Percentiles rank a stretch among this genome's conserved stretches.
phyloP scores from a whole-genome alignment of 2,329 filamentous ascomycete genomes.

The Thermothelomyces thermophilus region DNA sequence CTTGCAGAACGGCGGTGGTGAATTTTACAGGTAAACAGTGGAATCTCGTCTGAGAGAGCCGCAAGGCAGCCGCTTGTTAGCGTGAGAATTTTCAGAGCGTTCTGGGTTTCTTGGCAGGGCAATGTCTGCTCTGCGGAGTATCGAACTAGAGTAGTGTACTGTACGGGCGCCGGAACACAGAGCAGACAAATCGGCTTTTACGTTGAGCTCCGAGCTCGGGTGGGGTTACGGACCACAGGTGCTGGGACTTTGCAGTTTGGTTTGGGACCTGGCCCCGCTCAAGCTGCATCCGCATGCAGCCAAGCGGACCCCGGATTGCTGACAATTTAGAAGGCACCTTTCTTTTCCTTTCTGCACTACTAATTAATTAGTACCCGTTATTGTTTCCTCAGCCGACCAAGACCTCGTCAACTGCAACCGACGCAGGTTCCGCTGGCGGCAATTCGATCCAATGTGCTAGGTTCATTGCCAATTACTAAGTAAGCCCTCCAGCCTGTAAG shows the following conservation, averaged over 20 bases:
- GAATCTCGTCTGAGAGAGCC: too few species aligned
- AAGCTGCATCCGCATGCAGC: slow-evolving; percentile 19
- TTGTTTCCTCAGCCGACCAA: background rate
- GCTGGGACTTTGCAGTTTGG: background rate
- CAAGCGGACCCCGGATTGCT: slow-evolving; percentile 12
- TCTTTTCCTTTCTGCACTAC: background rate
- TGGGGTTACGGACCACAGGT: slow-evolving; percentile 11
- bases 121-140: too few species aligned
- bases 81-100: too few species aligned
- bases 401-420: background rate
- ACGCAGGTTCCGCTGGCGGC: background rate
- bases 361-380: too few species aligned
- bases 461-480: background rate
- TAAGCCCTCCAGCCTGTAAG: background rate
- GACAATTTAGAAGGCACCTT: slow-evolving; percentile 9
- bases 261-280: slow-evolving; percentile 2
- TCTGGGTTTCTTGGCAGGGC: too few species aligned
- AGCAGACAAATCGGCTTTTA: slow-evolving; percentile 5
- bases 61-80: too few species aligned
- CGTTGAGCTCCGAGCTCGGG: slow-evolving; percentile 13
- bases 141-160: too few species aligned
- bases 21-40: too few species aligned
- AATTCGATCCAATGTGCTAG: background rate
- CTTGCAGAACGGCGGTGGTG: too few species aligned
- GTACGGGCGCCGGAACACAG: too few species aligned